Evolutionary conservation across 495 filamentous ascomycete species (phyloP).

Genomic region (Penicillium simplicissimum): DNA sequence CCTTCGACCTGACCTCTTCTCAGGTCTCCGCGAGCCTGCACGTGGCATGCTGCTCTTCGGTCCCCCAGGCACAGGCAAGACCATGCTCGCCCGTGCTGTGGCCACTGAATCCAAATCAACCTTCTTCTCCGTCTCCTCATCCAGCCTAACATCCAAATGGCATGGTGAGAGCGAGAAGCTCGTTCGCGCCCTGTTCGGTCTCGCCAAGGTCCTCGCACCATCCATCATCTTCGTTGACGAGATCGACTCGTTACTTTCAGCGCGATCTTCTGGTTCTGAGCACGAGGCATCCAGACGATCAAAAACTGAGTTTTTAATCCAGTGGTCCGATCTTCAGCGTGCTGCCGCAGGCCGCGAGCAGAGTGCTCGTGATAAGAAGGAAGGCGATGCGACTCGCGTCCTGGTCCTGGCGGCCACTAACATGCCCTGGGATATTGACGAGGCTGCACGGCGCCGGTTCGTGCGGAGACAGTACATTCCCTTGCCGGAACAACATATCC

Average conservation of each 20-base stretch:
- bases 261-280: slow-evolving; percentile 79
- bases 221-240: slow-evolving; percentile 99
- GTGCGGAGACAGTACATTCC: slow-evolving; percentile 96
- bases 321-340: slow-evolving; percentile 91
- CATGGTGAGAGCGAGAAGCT: slow-evolving; percentile 97
- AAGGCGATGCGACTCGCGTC: slow-evolving; percentile 87
- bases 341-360: slow-evolving; percentile 86
- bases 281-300: slow-evolving; percentile 92
- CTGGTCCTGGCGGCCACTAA: slow-evolving; percentile 96
- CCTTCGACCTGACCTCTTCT: slow-evolving; percentile 92
- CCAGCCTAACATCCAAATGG: slow-evolving; percentile 92
- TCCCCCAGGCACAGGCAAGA: slow-evolving; percentile 95
- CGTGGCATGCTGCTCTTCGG: slow-evolving; percentile 96
- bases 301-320: slow-evolving; percentile 97
- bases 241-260: slow-evolving; percentile 91
- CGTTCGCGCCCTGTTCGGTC: slow-evolving; percentile 85
- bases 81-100: slow-evolving; percentile 94
- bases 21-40: slow-evolving; percentile 90
- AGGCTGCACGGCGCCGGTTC: slow-evolving; percentile 88
- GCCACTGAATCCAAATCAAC: slow-evolving; percentile 94
- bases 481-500: slow-evolving; percentile 78
- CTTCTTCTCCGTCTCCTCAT: slow-evolving; percentile 96
- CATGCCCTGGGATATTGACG: slow-evolving; percentile 96
- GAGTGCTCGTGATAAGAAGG: slow-evolving; percentile 62
- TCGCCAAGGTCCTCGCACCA: slow-evolving; percentile 88